phyloP scores from a whole-genome alignment of 2,329 filamentous ascomycete species.

The Coniochaeta pulveracea region DNA sequence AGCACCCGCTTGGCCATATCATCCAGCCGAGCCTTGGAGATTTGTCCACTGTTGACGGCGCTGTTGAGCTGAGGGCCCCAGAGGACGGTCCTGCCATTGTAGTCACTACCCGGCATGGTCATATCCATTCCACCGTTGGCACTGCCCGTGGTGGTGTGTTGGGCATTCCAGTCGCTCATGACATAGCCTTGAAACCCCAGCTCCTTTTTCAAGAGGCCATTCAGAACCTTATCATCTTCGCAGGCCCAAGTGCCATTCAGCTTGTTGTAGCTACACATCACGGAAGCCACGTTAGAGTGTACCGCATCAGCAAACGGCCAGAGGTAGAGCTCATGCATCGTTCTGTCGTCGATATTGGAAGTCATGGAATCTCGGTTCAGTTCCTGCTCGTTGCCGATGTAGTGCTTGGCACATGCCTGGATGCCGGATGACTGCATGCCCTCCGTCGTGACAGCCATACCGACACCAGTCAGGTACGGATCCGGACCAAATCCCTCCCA shows the following conservation, averaged over 20 bases:
- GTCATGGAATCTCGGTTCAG: slow-evolving; percentile 40
- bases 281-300: slow-evolving; percentile 48
- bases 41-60: slow-evolving; percentile 44
- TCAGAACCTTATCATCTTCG: slow-evolving; percentile 48
- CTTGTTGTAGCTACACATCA: slow-evolving; percentile 68
- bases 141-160: slow-evolving; percentile 57
- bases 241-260: slow-evolving; percentile 59
- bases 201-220: slow-evolving; percentile 55
- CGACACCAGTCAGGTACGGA: slow-evolving; percentile 59
- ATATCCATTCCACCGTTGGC: slow-evolving; percentile 66
- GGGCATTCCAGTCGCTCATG: slow-evolving; percentile 61
- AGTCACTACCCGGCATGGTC: slow-evolving; percentile 66
- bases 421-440: slow-evolving; percentile 41
- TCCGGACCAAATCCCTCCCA: slow-evolving; percentile 80
- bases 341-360: slow-evolving; percentile 51
- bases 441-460: slow-evolving; percentile 48
- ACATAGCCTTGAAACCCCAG: slow-evolving; percentile 60
- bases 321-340: slow-evolving; percentile 55
- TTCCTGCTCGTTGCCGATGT: slow-evolving; percentile 60
- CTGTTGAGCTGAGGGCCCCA: slow-evolving; percentile 43
- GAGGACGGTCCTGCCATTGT: slow-evolving; percentile 36
- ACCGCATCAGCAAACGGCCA: slow-evolving; percentile 62
- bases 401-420: slow-evolving; percentile 47
- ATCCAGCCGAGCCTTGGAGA: slow-evolving; percentile 49
- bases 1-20: slow-evolving; percentile 58